Evolutionary conservation across 306 rosid species (phyloP), one percentile per base, ranked within the genome.

Genomic region (Parietaria judaica): DNA sequence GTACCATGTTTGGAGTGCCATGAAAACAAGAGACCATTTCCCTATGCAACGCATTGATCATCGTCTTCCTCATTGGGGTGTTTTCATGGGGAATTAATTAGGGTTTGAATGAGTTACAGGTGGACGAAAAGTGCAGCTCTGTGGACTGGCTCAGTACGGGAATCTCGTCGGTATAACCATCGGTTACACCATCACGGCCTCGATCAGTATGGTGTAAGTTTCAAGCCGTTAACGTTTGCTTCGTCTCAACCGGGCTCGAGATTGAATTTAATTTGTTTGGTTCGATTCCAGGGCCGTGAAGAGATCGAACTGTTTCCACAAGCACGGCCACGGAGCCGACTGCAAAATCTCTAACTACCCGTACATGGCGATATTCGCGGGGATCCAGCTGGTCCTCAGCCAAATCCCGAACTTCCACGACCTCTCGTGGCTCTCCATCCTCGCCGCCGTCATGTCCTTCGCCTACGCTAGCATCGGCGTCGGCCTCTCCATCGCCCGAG

Each of bases 381-480:
- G 81, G 79, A 77, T 92, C 51, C 97, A 92, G 68, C 54, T 88
- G 6, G 47, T 92, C 0, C 95, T 92, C 1, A 82, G 96, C 65
- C 99, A 92, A 66, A 88, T 92, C 43, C 97, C 85, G 0, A 80
- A 92, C 75, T 88, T 92, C 54, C 83, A 78, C 41, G 87, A 92
- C 74, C 95, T 92, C 61, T 88, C 95, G 0, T 92, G 88, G 88
- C 97, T 92, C 56, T 92, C 99, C 6, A 86, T 92, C 46, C 68
- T 92, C 11, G 99, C 99, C n/a, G 99, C 99, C 10, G n/a, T 92
- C 16, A 92, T 92, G 99, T 94, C 99, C 48, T 94, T 94, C 47
- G 84, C 99, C 39, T 94, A 94, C 49, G 81, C 99, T 1, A 72
- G 86, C 48, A 94, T 94, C n/a, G 99, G 99, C 13, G 83, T 94